Percentiles rank a stretch among this genome's conserved stretches.
Evolutionary conservation across 331 rosid species (phyloP).

Genomic region (Saraca asoca): DNA sequence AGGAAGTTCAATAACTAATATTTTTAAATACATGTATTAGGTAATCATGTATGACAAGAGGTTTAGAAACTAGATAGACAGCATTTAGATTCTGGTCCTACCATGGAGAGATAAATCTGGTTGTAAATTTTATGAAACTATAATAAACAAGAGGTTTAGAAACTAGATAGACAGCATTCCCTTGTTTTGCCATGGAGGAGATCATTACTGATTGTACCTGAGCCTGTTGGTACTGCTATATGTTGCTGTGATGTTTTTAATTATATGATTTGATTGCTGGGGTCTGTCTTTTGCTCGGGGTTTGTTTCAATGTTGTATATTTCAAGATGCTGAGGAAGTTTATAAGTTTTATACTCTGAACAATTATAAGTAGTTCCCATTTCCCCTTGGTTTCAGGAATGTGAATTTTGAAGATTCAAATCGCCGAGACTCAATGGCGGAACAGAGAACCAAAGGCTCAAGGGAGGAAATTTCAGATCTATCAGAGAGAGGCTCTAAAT

Average conservation of each 20-base stretch:
- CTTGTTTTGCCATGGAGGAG: no score
- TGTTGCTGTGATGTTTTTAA: no score
- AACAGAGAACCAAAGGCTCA: conserved; percentile 62
- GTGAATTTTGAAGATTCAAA: conserved; percentile 62
- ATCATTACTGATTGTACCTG: no score
- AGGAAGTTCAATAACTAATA: neutral
- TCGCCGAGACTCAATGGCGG: conserved; percentile 60
- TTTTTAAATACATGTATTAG: neutral
- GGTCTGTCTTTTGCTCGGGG: no score
- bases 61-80: no score
- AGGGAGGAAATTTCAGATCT: conserved; percentile 59
- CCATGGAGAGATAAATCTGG: conserved; percentile 57
- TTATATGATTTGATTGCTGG: no score
- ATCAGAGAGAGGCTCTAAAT: conserved; percentile 56
- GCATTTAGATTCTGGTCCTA: conserved; percentile 45
- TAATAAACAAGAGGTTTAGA: no score
- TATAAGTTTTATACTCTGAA: conserved; percentile 17
- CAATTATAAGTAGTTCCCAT: conserved; percentile 15
- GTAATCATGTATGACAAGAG: neutral
- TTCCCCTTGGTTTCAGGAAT: conserved; percentile 53
- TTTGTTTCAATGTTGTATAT: no score
- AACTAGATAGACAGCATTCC: no score
- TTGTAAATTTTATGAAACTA: conserved; percentile 17
- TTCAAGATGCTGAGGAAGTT: conserved; percentile 2
- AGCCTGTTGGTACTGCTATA: no score